phyloP scores from a whole-genome alignment of 2,329 filamentous ascomycete species.

The Aspergillus sp. region DNA sequence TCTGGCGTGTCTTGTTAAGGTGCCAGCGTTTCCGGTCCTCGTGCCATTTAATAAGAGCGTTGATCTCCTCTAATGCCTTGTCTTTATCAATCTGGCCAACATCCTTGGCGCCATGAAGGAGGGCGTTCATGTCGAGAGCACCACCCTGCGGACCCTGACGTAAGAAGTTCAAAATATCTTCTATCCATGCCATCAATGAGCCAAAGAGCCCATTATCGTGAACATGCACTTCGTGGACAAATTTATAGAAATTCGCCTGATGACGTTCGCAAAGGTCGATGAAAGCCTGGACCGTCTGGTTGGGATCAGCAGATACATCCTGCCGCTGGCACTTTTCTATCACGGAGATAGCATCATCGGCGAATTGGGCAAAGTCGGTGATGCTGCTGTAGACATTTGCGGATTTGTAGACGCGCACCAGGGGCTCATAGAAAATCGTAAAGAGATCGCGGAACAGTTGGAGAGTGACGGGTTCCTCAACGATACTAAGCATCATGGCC shows the following conservation, averaged over 20 bases:
- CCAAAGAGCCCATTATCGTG: slow-evolving; percentile 97
- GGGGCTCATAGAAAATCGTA: slow-evolving; percentile 97
- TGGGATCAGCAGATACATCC: slow-evolving; percentile 91
- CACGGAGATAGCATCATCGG: slow-evolving; percentile 87
- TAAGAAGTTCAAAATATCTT: slow-evolving; percentile 90
- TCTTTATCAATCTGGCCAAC: slow-evolving; percentile 66
- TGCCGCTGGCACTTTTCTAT: slow-evolving; percentile 65
- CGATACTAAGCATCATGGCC: slow-evolving; percentile 91
- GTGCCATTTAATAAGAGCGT: slow-evolving; percentile 87
- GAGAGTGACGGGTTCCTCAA: slow-evolving; percentile 96
- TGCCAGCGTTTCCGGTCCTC: slow-evolving; percentile 97
- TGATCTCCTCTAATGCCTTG: slow-evolving; percentile 74
- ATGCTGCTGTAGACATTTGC: slow-evolving; percentile 98
- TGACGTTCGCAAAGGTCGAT: slow-evolving; percentile 95
- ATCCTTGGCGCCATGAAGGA: slow-evolving; percentile 77
- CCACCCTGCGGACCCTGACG: slow-evolving; percentile 79
- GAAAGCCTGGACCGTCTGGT: slow-evolving; percentile 96
- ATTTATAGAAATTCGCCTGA: slow-evolving; percentile 97
- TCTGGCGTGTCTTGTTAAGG: slow-evolving; percentile 93
- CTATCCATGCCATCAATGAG: slow-evolving; percentile 94
- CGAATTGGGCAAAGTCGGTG: slow-evolving; percentile 90
- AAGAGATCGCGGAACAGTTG: slow-evolving; percentile 94
- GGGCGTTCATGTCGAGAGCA: slow-evolving; percentile 87
- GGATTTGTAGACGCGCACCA: slow-evolving; percentile 96
- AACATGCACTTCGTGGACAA: slow-evolving; percentile 94